Evolutionary conservation across 116 monocot genomes (phyloP).

Genomic region (Cymodocea nodosa): DNA sequence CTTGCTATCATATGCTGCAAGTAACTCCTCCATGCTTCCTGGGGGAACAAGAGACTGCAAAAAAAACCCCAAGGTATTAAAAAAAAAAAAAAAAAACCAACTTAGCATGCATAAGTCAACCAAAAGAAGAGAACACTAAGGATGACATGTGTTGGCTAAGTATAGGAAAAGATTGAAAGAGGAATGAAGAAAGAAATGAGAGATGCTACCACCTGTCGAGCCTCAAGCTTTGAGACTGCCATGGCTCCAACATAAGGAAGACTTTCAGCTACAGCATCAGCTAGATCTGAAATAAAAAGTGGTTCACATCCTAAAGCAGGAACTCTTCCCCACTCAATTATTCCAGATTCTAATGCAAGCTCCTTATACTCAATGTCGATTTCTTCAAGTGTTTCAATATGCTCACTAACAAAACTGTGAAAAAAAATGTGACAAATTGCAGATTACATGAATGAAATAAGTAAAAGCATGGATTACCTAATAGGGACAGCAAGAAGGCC

Average conservation of each 20-base stretch:
- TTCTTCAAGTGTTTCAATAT: constrained; percentile 91
- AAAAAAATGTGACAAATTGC: background rate
- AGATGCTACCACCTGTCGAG: constrained; percentile 67
- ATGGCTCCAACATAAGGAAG: constrained; percentile 88
- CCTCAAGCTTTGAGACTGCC: constrained; percentile 82
- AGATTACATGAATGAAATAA: background rate
- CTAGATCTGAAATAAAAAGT: constrained; percentile 78
- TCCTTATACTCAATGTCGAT: constrained; percentile 88
- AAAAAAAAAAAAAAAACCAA: background rate
- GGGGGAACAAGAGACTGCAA: constrained; percentile 86
- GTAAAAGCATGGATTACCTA: constrained; percentile 26
- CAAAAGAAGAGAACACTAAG: background rate
- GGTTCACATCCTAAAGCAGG: constrained; percentile 90
- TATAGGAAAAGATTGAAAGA: background rate
- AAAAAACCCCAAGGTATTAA: too few species aligned
- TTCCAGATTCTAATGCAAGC: constrained; percentile 56
- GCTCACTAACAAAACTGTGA: constrained; percentile 96
- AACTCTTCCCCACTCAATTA: constrained; percentile 70
- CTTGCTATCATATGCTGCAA: constrained; percentile 86
- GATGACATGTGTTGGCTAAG: too few species aligned
- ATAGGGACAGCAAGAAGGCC: constrained; percentile 91
- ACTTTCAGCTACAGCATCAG: constrained; percentile 88
- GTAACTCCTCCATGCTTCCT: constrained; percentile 86
- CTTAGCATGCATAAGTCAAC: background rate
- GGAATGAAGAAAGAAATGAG: background rate